These are phyloP conservation scores for Pythium myriotylum DNA, from an alignment of 352 stramenopile species.

Conservation along the genomic window DNA sequence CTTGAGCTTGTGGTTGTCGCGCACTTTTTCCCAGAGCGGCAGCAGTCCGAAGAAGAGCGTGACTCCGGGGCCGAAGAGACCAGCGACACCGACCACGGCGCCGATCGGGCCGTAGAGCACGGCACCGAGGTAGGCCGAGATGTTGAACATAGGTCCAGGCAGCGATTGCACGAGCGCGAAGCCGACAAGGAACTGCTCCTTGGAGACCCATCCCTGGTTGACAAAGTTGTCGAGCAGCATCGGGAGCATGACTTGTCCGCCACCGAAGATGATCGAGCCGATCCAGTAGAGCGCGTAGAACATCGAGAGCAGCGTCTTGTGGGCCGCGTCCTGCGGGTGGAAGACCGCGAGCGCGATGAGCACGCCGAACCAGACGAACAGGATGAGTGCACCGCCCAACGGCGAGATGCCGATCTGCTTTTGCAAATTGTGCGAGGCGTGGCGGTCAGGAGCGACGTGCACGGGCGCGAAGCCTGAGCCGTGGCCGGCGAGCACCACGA, in stretches of 20 bases:
- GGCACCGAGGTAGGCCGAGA: conserved; percentile 91
- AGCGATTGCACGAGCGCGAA: conserved; percentile 93
- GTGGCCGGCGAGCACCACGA: conserved; percentile 60
- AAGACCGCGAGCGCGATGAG: conserved; percentile 63
- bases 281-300: conserved; percentile 96
- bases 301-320: conserved; percentile 46
- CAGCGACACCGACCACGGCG: conserved; percentile 84
- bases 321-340: conserved; percentile 40
- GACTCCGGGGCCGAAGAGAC: conserved; percentile 93
- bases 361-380: conserved; percentile 76
- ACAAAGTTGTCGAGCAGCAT: conserved; percentile 88
- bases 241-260: conserved; percentile 93
- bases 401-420: conserved; percentile 90
- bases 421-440: conserved; percentile 41
- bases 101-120: conserved; percentile 87
- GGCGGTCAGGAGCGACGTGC: conserved; percentile 29
- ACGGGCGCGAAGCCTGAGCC: conserved; percentile 38
- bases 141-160: conserved; percentile 95
- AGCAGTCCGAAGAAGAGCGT: conserved; percentile 91
- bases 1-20: conserved; percentile 85
- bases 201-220: conserved; percentile 87
- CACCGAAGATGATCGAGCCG: conserved; percentile 95
- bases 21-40: conserved; percentile 91
- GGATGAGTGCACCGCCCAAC: conserved; percentile 68
- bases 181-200: conserved; percentile 93